Evolutionary conservation across 352 stramenopile species (phyloP), one percentile per base, ranked within the genome.

Genomic region (Globisporangium perplexum): DNA sequence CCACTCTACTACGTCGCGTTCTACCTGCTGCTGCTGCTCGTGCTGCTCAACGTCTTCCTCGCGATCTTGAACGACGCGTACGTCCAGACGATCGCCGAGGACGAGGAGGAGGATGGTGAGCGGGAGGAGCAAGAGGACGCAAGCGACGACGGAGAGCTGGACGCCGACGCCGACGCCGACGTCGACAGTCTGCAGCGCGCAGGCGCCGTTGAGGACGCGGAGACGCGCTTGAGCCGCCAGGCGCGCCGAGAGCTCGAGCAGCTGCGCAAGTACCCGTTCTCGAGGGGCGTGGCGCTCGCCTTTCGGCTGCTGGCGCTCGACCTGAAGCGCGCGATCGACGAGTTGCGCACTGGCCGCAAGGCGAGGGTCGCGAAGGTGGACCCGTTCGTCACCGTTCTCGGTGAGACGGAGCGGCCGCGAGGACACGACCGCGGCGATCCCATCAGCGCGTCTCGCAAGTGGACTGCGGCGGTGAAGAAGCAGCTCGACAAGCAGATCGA

Each of bases 41-140:
- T 91, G 17, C 44, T 87, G 43, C 66, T 88, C 52, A 91, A 91
- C 39, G 73, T 91, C 10, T 88, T 89, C 43, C 62, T 85, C 7
- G 78, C 79, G 24, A 87, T 91, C 38, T 57, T 91, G 14, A 88
- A 88, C 33, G 81, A 90, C 55, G 78, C 79, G 30, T 91, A 88
- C 53, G 57, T 83, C 47, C 77, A 88, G 53, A 88, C 77, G 3
- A 55, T 86, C n/a, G 71, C 67, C 1, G 76, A 87, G 35, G 67
- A 85, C 60, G 77, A 87, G 49, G 77, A 88, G 48, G n/a, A n/a
- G n/a, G n/a, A n/a, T n/a, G 72, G 77, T 42, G 63, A 73, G 23
- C 68, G 77, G 23, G 69, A 82, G 10, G 41, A 59, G 8, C n/a
- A n/a, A n/a, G n/a, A n/a, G n/a, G n/a, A n/a, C n/a, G n/a, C n/a